A percentile compares a stretch with the other conserved stretches of the same genome.
Evolutionary conservation across 805 yeast genomes (phyloP).

Genomic region (Saccharomyces jurei): DNA sequence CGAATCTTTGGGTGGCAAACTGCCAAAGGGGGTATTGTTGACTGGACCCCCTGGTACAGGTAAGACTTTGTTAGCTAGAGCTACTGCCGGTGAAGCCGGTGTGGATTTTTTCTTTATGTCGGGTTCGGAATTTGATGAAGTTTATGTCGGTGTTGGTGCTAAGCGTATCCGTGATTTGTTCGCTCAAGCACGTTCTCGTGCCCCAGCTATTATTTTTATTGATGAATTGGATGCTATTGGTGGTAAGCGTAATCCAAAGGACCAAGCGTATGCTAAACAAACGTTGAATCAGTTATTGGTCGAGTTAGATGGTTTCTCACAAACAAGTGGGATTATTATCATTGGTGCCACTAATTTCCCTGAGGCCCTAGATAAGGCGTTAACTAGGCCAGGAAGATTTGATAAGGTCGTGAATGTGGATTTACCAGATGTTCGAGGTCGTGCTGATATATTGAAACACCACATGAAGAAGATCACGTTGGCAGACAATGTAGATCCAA

Average conservation of each 20-base stretch:
- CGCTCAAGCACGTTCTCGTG: constrained; percentile 84
- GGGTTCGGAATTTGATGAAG: constrained; percentile 95
- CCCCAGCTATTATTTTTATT: constrained; percentile 94
- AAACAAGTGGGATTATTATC: constrained; percentile 84
- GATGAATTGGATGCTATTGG: constrained; percentile 99
- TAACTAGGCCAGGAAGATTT: constrained; percentile 96
- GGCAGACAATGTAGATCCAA: constrained; percentile 77
- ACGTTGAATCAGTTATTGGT: constrained; percentile 92
- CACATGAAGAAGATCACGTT: constrained; percentile 88
- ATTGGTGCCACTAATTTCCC: constrained; percentile 99
- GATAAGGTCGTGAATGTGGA: constrained; percentile 94
- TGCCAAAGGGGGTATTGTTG: constrained; percentile 92
- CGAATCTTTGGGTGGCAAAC: constrained; percentile 93
- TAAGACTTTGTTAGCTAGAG: constrained; percentile 91
- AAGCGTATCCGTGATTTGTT: constrained; percentile 93
- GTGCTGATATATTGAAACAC: constrained; percentile 83
- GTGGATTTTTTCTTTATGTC: constrained; percentile 98
- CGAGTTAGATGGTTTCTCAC: constrained; percentile 92
- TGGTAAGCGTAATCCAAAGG: constrained; percentile 93
- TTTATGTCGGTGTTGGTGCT: constrained; percentile 98
- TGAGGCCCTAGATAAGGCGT: constrained; percentile 90
- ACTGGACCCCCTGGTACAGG: constrained; percentile 99
- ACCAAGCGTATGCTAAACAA: constrained; percentile 96
- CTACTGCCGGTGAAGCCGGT: constrained; percentile 98
- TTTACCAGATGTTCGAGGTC: constrained; percentile 95